Conservation (phyloP, 495 filamentous ascomycete species). For the Podospora australis region DNA sequence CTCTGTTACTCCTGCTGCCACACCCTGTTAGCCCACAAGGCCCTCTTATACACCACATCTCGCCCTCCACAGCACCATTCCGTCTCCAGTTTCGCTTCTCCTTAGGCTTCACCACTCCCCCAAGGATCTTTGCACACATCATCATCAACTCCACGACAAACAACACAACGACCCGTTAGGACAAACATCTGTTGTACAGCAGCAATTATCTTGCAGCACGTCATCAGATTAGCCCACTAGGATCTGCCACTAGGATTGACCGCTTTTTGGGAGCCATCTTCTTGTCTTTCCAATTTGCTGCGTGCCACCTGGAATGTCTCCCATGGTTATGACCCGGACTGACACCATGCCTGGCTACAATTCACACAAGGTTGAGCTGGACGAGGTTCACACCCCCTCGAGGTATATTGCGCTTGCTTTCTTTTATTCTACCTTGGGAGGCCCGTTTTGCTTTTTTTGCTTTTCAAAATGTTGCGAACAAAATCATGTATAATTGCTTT, state of each 20-base stretch:
- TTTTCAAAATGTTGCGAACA: conserved; percentile 19
- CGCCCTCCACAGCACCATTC: background rate
- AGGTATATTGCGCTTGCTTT: conserved; percentile 42
- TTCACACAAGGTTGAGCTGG: conserved; percentile 35
- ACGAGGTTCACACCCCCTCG: conserved; percentile 48
- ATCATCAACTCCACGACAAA: too few relatives aligned
- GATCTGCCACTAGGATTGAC: conserved; percentile 23
- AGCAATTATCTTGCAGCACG: conserved; percentile 14
- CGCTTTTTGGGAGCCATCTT: conserved; percentile 11
- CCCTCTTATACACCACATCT: conserved; percentile 7
- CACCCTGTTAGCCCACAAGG: background rate
- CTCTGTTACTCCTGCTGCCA: conserved; percentile 1
- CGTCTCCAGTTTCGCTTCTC: conserved; percentile 1
- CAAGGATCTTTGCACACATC: background rate
- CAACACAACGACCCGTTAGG: conserved; percentile 11
- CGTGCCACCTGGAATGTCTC: conserved; percentile 31
- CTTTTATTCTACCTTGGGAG: conserved; percentile 26
- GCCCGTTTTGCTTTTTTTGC: conserved; percentile 26
- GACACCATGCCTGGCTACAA: conserved; percentile 44
- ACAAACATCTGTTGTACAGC: conserved; percentile 18
- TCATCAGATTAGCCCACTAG: conserved; percentile 20
- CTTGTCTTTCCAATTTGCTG: background rate
- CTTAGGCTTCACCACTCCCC: background rate
- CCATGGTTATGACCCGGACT: conserved; percentile 38
- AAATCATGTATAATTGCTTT: conserved; percentile 22